Evolutionary conservation across 345 rosid species (phyloP), one percentile per base, ranked within the genome.

Genomic region (Syzygium aqueum): DNA sequence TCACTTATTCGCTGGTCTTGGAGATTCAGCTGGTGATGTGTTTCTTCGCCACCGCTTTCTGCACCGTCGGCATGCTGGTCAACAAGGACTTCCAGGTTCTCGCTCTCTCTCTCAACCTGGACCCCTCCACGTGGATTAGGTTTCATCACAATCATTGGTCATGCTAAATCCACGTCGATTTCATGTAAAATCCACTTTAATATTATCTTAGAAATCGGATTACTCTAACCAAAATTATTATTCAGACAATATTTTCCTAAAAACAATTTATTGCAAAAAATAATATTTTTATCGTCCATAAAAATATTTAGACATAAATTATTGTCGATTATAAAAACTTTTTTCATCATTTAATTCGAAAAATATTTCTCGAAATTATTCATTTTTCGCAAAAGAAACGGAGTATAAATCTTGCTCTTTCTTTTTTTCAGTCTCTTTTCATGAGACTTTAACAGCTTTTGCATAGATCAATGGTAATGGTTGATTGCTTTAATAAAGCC

Each of bases 1-100:
- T n/a, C 67, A n/a, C n/a, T n/a, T n/a, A n/a, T 30, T 59, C 67
- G 67, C 67, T 59, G 67, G 67, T 27, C 16, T 27, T 59, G 67
- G 67, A 59, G 67, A 59, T 59, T 57, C 63, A 57, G 63, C 10
- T 57, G 63, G 63, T 57, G 63, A 57, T 23, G n/a, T 57, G 28
- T 14, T 59, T 59, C 30, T 59, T 27, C 8, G 4, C 30, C 67
- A 27, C 33, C 67, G 33, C 15, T 27, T 59, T 27, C 2, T 59
- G 16, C 67, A 5, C 33, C 67, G 13, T 59, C 16, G 30, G 33
- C 67, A 27, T 59, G 67, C 67, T 92, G 89, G 27, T 95, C 67
- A 59, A 59, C 67, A n/a, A n/a, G 67, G 67, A 59, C 33, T 27
- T 59, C 67, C 33, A 27, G 33, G 30, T 59, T 54, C 61, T 23